phyloP scores from a whole-genome alignment of 2,329 filamentous ascomycete genomes.

The Ascochyta pisi region DNA sequence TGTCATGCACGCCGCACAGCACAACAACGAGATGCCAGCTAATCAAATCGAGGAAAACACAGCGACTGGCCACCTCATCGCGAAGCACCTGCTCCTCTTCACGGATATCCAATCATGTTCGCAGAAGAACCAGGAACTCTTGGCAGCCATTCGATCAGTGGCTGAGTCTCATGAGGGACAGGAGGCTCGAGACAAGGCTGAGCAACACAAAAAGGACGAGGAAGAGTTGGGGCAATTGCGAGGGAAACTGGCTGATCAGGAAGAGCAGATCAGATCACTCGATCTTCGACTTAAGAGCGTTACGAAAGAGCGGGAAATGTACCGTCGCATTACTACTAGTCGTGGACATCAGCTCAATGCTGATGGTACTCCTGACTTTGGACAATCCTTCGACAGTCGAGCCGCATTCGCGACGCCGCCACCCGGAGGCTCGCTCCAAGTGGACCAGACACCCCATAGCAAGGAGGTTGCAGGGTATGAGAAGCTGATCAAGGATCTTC shows the following conservation, averaged over 20 bases:
- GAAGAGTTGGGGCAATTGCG: constrained; percentile 77
- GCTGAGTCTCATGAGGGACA: constrained; percentile 91
- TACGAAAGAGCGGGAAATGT: constrained; percentile 95
- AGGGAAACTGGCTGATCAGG: constrained; percentile 76
- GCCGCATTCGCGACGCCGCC: constrained; percentile 51
- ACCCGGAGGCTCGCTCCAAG: constrained; percentile 44
- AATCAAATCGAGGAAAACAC: constrained; percentile 71
- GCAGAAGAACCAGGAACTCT: constrained; percentile 83
- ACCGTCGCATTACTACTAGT: constrained; percentile 90
- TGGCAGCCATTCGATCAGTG: constrained; percentile 82
- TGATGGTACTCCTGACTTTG: constrained; percentile 36
- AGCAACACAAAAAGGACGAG: constrained; percentile 62
- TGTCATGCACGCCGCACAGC: constrained; percentile 70
- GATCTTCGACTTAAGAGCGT: constrained; percentile 88
- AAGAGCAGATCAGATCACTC: constrained; percentile 84
- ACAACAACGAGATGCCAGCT: constrained; percentile 76
- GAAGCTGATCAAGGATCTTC: constrained; percentile 83
- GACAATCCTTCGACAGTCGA: constrained; percentile 27
- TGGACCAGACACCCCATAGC: constrained; percentile 57
- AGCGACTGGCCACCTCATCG: constrained; percentile 88
- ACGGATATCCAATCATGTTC: constrained; percentile 84
- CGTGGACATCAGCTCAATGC: constrained; percentile 66
- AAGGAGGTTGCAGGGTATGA: constrained; percentile 73
- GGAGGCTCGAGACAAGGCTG: constrained; percentile 71
- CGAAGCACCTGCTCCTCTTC: constrained; percentile 87